Base-by-base conservation (phyloP, 495 filamentous ascomycete genomes). In the Penicillium chermesinum region DNA sequence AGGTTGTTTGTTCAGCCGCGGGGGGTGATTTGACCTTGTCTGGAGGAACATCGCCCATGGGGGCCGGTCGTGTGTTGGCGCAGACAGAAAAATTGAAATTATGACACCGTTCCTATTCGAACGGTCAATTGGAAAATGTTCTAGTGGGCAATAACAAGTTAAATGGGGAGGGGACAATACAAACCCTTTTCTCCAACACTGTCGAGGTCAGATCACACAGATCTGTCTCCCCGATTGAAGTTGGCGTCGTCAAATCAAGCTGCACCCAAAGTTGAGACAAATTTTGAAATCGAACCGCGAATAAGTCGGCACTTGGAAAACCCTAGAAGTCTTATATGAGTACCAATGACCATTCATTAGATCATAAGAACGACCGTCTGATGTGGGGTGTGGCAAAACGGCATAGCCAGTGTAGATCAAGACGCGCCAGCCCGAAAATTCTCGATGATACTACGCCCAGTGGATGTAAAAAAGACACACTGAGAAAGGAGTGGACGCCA, bases 1-100 rank as follows among this genome's bases (percentile, higher is more conserved):
- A 45, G 35, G 34, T 36, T 33, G 41, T 60, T 39, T 44, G 46
- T 19, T 57, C 56, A 48, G 38, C 48, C 40, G 53, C 60, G 45
- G 49, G 40, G 30, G 45, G 32, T 55, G 56, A 48, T 37, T 52
- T 61, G 48, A 57, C 41, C 35, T 57, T 58, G 38, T 52, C 54
- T 43, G 61, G 46, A 41, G 64, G 48, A 57, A 52, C 65, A 62
- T 70, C 59, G 41, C 65, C 63, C 66, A 69, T 67, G 53, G 62
- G 39, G 56, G 48, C 50, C 49, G 61, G 47, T 58, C 12, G 35
- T 48, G 17, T 8, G 15, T 13, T 45, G 17, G 8, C 33, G 17
- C 9, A 10, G 25, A 14, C 35, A 37, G 35, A 37, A 17, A 37
- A 4, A 37, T 6, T 37, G 35, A 37, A 37, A 37, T n/a, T n/a